Base-by-base conservation (phyloP, 495 filamentous ascomycete genomes). In the Echria macrotheca region DNA sequence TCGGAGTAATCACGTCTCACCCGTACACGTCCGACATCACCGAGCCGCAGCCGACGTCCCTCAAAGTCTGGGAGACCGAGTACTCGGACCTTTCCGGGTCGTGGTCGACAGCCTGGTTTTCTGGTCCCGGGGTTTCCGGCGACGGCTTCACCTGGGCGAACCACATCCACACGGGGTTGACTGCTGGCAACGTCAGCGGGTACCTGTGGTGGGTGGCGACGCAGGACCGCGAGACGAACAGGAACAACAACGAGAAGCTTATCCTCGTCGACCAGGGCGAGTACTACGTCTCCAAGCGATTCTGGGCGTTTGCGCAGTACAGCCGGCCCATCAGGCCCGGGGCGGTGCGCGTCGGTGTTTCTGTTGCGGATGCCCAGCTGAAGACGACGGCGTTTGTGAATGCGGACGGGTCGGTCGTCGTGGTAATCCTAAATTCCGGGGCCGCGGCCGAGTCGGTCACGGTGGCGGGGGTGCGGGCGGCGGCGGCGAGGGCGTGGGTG, bases 81-180 rank as follows among this genome's bases (percentile, higher is more conserved):
- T 73, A 63, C 39, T 52, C 53, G 3, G 57, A 59, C 11, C 42
- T 56, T 3, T 39, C 39, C 14, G 44, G 53, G 14, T 12, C 4
- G 12, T 59, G 57, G 57, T 57, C 62, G 0, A 53, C 69, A 11
- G 64, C 63, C 4, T 83, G 78, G 75, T 76, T 76, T 43, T 54
- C 61, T 15, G n/a, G n/a, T n/a, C 61, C 48, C 29, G 75, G 75
- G 14, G 67, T 53, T 10, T 53, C 60, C 4, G 70, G 71, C 17
- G 78, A 83, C 47, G 78, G 77, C 2, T 56, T 74, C 36, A 72
- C 71, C 1, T 83, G 79, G 79, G 79, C 79, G 1, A 72, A 69
- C 46, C 66, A 71, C 42, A 74, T 80, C 28, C 66, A 70, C n/a
- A 61, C 60, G 4, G 70, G 59, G 4, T 55, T 80, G 29, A 66